Conservation (phyloP, 345 rosid genomes). For the Heritiera littoralis region DNA sequence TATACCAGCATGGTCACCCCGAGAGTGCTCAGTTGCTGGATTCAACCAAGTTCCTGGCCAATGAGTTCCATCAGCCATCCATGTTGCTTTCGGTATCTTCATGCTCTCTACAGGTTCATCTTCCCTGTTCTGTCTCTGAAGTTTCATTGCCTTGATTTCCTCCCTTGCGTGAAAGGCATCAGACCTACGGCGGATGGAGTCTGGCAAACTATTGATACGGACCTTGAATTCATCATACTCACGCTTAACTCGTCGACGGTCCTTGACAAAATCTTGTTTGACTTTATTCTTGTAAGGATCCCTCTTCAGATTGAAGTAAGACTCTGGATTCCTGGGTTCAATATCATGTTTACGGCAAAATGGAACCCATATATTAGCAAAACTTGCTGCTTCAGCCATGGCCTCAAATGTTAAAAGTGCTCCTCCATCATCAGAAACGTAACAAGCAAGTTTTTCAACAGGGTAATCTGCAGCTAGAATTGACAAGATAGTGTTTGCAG, state of each 20-base stretch:
- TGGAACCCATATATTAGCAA: slow-evolving; percentile 91
- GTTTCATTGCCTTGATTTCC: slow-evolving; percentile 94
- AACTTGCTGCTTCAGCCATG: slow-evolving; percentile 99
- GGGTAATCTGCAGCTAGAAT: slow-evolving; percentile 95
- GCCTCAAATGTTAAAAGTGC: slow-evolving; percentile 98
- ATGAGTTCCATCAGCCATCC: slow-evolving; percentile 99
- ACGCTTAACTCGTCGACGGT: slow-evolving; percentile 87
- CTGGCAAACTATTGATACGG: slow-evolving; percentile 85
- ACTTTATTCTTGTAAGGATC: slow-evolving; percentile 99
- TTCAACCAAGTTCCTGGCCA: slow-evolving; percentile 98
- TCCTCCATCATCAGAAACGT: slow-evolving; percentile 98
- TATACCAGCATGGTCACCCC: slow-evolving; percentile 91
- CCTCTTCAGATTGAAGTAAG: slow-evolving; percentile 85
- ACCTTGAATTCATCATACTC: slow-evolving; percentile 99
- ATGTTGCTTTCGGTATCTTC: slow-evolving; percentile 95
- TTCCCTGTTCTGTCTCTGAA: slow-evolving; percentile 71
- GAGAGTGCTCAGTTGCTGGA: slow-evolving; percentile 68
- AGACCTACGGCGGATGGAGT: slow-evolving; percentile 90
- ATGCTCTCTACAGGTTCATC: slow-evolving; percentile 69
- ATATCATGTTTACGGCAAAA: slow-evolving; percentile 91
- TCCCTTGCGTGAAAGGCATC: slow-evolving; percentile 97
- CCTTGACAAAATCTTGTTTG: slow-evolving; percentile 83
- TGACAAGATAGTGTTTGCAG: slow-evolving; percentile 91
- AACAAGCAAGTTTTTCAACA: slow-evolving; percentile 93
- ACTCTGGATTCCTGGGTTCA: slow-evolving; percentile 96